Evolutionary conservation across 345 rosid genomes (phyloP).

Genomic region (Abelmoschus esculentus): DNA sequence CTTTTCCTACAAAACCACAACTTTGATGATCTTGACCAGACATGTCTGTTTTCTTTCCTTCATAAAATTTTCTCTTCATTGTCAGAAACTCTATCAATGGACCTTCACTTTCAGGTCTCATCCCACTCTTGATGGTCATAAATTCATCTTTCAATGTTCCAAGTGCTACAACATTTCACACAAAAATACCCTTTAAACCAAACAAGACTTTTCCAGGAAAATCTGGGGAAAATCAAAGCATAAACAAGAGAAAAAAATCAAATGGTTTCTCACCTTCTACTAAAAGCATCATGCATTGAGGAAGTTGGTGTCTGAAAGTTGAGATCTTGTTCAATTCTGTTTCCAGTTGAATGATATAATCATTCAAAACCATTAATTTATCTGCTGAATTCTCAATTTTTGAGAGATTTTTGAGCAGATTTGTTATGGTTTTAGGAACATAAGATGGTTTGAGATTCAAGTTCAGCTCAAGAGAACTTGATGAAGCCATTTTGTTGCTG

Average conservation of each 20-base stretch:
- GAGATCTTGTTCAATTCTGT: slow-evolving; percentile 12
- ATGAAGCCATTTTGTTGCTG: neutral
- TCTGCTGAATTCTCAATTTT: neutral
- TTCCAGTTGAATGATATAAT: slow-evolving; percentile 10
- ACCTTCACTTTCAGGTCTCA: slow-evolving; percentile 1
- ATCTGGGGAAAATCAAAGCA: neutral
- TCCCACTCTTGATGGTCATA: slow-evolving; percentile 1
- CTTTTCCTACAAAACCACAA: neutral
- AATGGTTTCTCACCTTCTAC: slow-evolving; percentile 16
- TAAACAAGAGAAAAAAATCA: neutral
- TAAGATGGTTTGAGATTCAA: slow-evolving; percentile 3
- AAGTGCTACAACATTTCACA: slow-evolving; percentile 12
- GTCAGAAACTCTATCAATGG: slow-evolving; percentile 4
- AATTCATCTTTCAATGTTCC: slow-evolving; percentile 13
- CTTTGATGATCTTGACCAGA: neutral
- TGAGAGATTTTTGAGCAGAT: slow-evolving; percentile 13
- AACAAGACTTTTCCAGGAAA: neutral
- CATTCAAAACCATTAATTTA: slow-evolving; percentile 9
- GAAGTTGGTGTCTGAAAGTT: slow-evolving; percentile 7
- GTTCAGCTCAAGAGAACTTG: neutral
- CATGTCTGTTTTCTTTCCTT: neutral
- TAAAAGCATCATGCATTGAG: slow-evolving; percentile 19
- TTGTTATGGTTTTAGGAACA: slow-evolving; percentile 11
- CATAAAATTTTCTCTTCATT: slow-evolving; percentile 6
- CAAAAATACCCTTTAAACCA: neutral